Conservation (phyloP, 1,139 yeast genomes). For the Kodamaea ohmeri region DNA sequence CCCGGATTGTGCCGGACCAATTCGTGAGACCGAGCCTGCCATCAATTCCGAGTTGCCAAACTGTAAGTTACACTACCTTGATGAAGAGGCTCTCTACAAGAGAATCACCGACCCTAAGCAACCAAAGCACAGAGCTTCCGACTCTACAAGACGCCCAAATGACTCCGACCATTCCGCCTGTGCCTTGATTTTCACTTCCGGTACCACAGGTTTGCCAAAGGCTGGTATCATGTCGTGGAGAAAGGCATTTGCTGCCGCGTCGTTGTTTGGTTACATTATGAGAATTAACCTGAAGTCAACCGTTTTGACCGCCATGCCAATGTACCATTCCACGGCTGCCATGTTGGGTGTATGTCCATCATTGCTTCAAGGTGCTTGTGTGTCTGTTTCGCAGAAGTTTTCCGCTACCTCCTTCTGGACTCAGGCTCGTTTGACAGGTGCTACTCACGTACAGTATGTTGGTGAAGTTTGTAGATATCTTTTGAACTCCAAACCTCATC, state of each 20-base stretch:
- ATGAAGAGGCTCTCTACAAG: conserved; percentile 48
- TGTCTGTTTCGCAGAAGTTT: conserved; percentile 78
- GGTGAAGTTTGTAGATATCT: conserved; percentile 95
- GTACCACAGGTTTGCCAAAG: conserved; percentile 94
- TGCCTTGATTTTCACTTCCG: conserved; percentile 83
- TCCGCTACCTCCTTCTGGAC: conserved; percentile 89
- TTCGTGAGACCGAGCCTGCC: conserved; percentile 50
- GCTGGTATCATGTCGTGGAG: conserved; percentile 95
- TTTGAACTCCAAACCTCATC: conserved; percentile 59
- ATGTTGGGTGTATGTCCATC: conserved; percentile 80
- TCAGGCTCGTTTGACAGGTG: conserved; percentile 66
- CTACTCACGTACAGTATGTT: conserved; percentile 88
- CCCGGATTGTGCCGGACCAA: conserved; percentile 59
- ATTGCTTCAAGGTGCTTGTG: conserved; percentile 62
- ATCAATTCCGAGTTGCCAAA: conserved; percentile 43
- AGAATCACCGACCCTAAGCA: conserved; percentile 46
- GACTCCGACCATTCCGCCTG: conserved; percentile 63
- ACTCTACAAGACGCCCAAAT: conserved; percentile 52
- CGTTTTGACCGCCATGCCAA: conserved; percentile 90
- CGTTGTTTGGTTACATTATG: conserved; percentile 68
- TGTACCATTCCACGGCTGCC: conserved; percentile 93
- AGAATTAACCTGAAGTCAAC: conserved; percentile 53
- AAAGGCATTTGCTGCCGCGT: conserved; percentile 69
- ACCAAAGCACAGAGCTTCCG: conserved; percentile 54
- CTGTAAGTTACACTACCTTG: conserved; percentile 50